These are phyloP conservation scores for Colletotrichum phormii DNA, from an alignment of 2,329 filamentous ascomycete genomes.

Conservation along the genomic window DNA sequence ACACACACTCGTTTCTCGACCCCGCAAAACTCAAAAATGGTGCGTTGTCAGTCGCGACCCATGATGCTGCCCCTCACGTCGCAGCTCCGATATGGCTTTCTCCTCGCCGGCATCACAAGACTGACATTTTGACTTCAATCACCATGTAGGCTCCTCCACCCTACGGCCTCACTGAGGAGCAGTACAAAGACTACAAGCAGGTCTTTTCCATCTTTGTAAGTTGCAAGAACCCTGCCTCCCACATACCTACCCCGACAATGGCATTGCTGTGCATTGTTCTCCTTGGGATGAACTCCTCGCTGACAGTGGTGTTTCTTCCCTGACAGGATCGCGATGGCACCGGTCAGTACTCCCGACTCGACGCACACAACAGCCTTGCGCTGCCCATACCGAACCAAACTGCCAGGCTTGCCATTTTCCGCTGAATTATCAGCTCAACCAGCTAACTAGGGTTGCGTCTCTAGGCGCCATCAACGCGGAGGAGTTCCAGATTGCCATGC, in stretches of 20 bases:
- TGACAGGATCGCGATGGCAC: constrained; percentile 38
- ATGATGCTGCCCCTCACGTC: constrained; percentile 7
- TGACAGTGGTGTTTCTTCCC: constrained; percentile 20
- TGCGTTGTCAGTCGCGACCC: constrained; percentile 15
- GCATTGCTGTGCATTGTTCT: background rate
- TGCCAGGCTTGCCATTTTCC: background rate
- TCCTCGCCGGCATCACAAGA: background rate
- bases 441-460: constrained; percentile 13
- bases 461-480: constrained; percentile 36
- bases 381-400: background rate
- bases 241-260: background rate
- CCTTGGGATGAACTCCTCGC: constrained; percentile 33
- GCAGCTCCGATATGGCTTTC: constrained; percentile 4
- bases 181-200: constrained; percentile 36
- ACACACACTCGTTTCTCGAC: background rate
- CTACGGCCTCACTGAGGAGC: constrained; percentile 36
- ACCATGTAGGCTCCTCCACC: constrained; percentile 25
- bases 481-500: constrained; percentile 39
- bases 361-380: background rate
- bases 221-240: constrained; percentile 15
- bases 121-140: background rate
- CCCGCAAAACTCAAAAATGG: constrained; percentile 31
- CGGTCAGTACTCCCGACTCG: constrained; percentile 26
- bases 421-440: background rate
- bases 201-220: constrained; percentile 38